Base-by-base conservation (phyloP, 2,329 filamentous ascomycete species). In the Aspergillus flavus region DNA sequence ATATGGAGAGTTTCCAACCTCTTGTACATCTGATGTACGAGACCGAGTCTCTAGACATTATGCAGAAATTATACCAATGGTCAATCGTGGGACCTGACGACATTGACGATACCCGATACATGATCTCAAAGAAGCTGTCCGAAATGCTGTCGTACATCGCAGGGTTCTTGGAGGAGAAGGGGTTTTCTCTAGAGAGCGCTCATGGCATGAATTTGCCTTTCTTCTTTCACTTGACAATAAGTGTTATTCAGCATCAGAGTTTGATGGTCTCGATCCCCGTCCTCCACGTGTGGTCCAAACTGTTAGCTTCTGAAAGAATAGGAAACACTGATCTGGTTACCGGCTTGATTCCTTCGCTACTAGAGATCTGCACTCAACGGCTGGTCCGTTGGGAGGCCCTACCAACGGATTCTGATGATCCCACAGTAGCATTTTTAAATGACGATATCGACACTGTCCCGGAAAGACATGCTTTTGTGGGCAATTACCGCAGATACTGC, bases 391-490 rank as follows among this genome's bases (percentile, higher is more conserved):
- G 96, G 77, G 95, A 99, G 76, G 89, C 86, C 66, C 81, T 98
- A 2, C 92, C 93, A 0, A 89, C 94, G 66, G 91, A 96, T 66
- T 91, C 89, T 0, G 87, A 92, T 54, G 90, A 97, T 70, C 85
- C 91, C 2, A 94, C 91, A 0, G 86, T 93, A 63, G 82, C 92
- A 12, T 95, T 97, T 68, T 84, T 99, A 1, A 85, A 93, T 71
- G 94, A 98, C 73, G 95, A 99, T 74, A 96, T 97, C 61, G 95
- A 99, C 73, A 98, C 94, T 0, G 83, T 94, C 23, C 95, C 95
- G 0, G 95, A 99, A 75, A 87, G 93, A 28, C 95, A 99, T 78
- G 93, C 93, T 1, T 99, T 99, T 75, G 85, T 98, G 12, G 93
- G 94, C 4, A 98, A 99, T 73, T 99, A 99, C 76, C 86, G 95